Conservation (phyloP, 2,329 filamentous ascomycete genomes). For the Scleromitrula shiraiana region DNA sequence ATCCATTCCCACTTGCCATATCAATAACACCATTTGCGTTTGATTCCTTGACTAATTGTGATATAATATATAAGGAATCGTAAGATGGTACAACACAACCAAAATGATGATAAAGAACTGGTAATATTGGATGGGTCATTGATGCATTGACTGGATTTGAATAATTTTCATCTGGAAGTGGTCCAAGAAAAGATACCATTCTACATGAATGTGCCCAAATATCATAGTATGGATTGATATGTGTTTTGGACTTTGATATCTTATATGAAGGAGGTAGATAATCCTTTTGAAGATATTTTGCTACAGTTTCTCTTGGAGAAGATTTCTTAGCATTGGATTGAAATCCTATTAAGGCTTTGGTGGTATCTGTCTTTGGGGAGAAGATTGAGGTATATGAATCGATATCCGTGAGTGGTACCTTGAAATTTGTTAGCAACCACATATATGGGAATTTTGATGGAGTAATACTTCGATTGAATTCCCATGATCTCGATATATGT, state of each 20-base stretch:
- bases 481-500: constrained; percentile 21
- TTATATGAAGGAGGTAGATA: constrained; percentile 40
- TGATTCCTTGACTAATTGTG: constrained; percentile 36
- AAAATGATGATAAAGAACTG: constrained; percentile 72
- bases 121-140: constrained; percentile 59
- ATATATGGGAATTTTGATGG: background rate
- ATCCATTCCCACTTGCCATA: constrained; percentile 64
- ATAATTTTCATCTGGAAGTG: constrained; percentile 44
- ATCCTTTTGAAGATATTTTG: constrained; percentile 46
- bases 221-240: constrained; percentile 57
- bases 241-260: constrained; percentile 40
- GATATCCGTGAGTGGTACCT: constrained; percentile 41
- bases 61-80: constrained; percentile 54
- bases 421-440: constrained; percentile 14
- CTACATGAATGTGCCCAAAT: constrained; percentile 60
- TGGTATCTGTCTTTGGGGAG: constrained; percentile 48
- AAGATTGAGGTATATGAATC: constrained; percentile 62
- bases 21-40: constrained; percentile 48
- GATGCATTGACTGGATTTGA: constrained; percentile 38
- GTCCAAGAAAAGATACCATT: constrained; percentile 51
- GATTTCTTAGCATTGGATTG: constrained; percentile 56
- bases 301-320: constrained; percentile 50
- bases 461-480: constrained; percentile 14
- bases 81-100: constrained; percentile 64
- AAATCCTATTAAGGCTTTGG: constrained; percentile 55